Percentiles rank a stretch among this genome's conserved stretches.
phyloP scores from a whole-genome alignment of 2,329 filamentous ascomycete species.

The Fusarium albidum region DNA sequence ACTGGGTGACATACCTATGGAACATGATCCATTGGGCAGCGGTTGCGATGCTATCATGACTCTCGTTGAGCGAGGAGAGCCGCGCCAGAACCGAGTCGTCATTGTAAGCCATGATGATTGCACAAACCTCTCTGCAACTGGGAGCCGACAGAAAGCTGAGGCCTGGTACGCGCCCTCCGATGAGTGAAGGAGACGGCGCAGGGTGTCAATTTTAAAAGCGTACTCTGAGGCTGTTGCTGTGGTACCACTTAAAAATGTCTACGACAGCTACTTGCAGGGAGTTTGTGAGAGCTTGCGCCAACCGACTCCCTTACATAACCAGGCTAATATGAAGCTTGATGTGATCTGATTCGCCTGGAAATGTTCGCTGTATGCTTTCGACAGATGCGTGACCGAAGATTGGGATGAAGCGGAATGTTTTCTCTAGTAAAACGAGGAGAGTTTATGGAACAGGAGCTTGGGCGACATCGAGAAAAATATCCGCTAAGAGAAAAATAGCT shows the following conservation, averaged over 20 bases:
- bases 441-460: conserved; percentile 35
- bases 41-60: conserved; percentile 94
- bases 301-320: conserved; percentile 17
- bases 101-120: conserved; percentile 81
- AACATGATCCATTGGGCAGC: conserved; percentile 99
- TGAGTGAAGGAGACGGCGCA: conserved; percentile 14
- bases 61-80: conserved; percentile 94
- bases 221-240: conserved; percentile 35
- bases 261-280: conserved; percentile 42
- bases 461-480: conserved; percentile 35
- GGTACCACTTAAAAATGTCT: conserved; percentile 41
- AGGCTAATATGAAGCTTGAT: conserved; percentile 11
- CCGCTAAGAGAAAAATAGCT: conserved; percentile 29
- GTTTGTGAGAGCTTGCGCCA: conserved; percentile 30
- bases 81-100: conserved; percentile 96
- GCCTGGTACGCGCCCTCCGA: conserved; percentile 5
- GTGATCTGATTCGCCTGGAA: conserved; percentile 14
- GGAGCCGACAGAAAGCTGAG: background rate
- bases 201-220: conserved; percentile 34
- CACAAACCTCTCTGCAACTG: background rate
- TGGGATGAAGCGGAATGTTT: conserved; percentile 33
- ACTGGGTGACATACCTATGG: conserved; percentile 72
- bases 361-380: conserved; percentile 21
- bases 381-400: conserved; percentile 29
- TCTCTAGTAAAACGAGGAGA: conserved; percentile 35